These are phyloP conservation scores for Trametes elegans DNA, from an alignment of 768 basidiomycete species.

Conservation along the genomic window DNA sequence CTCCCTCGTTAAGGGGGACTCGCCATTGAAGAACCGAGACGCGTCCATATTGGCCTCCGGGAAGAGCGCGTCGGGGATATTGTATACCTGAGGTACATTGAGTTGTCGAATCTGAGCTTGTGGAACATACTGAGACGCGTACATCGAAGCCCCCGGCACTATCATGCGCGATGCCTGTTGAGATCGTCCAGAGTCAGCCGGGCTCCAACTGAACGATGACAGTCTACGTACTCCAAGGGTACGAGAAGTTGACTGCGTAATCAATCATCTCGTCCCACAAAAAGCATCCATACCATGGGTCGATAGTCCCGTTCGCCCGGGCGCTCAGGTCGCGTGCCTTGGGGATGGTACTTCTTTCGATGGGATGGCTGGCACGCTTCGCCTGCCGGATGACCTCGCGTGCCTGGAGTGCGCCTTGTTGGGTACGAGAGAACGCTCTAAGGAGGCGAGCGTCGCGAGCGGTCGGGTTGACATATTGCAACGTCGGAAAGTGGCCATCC, in stretches of 20 bases:
- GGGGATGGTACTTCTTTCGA: no score
- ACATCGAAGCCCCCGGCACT: conserved; percentile 18
- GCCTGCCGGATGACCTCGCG: neutral
- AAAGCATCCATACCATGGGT: conserved; percentile 45
- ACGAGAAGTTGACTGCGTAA: conserved; percentile 69
- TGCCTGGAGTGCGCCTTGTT: neutral
- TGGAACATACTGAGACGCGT: conserved; percentile 4
- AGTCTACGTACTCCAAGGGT: conserved; percentile 47
- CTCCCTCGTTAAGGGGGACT: conserved; percentile 6
- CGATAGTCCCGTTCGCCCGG: conserved; percentile 49
- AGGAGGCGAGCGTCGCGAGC: conserved; percentile 4
- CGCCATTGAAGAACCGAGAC: conserved; percentile 62
- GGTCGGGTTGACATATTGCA: conserved; percentile 12
- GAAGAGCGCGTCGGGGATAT: conserved; percentile 35
- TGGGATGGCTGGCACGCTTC: neutral
- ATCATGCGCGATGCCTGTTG: neutral
- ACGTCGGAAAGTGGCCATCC: conserved; percentile 44
- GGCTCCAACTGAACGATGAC: no score
- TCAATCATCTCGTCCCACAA: conserved; percentile 63
- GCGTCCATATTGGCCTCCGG: conserved; percentile 52
- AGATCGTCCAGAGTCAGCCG: neutral
- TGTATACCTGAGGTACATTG: conserved; percentile 23
- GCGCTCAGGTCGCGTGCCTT: conserved; percentile 42
- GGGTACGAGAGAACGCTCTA: neutral
- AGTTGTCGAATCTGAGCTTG: neutral